These are phyloP conservation scores for Skeletonema potamos DNA, from an alignment of 108 stramenopile species.

Conservation along the genomic window DNA sequence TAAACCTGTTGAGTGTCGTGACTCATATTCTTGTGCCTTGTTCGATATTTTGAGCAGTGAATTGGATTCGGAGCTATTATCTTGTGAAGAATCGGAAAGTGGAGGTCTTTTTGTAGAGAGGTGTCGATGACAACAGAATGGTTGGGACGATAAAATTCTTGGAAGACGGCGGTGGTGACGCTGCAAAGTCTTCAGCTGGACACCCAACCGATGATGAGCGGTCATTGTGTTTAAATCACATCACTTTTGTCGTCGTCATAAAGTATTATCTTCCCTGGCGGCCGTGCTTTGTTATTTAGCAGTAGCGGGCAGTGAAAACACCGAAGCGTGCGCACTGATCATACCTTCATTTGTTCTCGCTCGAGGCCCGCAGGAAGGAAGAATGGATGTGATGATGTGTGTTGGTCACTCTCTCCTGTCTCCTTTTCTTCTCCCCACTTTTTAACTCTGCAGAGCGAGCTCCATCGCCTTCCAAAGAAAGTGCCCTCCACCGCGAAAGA, in stretches of 20 bases:
- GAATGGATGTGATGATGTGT: too few species aligned
- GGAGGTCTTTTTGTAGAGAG: not conserved
- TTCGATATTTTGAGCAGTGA: not conserved
- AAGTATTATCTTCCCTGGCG: too few species aligned
- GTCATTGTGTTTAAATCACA: not conserved
- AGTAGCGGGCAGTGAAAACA: too few species aligned
- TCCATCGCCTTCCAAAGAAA: too few species aligned
- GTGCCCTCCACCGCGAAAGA: too few species aligned
- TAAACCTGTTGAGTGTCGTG: not conserved
- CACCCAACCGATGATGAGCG: not conserved
- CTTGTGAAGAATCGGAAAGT: not conserved
- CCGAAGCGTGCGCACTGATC: too few species aligned
- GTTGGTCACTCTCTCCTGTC: too few species aligned
- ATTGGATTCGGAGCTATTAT: not conserved
- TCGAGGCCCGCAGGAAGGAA: too few species aligned
- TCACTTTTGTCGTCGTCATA: not conserved
- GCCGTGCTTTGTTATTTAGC: too few species aligned
- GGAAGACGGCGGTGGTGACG: not conserved
- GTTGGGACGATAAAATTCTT: not conserved
- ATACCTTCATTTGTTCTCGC: too few species aligned
- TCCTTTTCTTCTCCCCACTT: too few species aligned
- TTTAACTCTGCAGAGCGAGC: too few species aligned
- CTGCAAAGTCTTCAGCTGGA: not conserved
- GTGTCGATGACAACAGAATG: not conserved
- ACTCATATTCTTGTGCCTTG: conserved; percentile 21